phyloP scores from a whole-genome alignment of 257 asterid species.

The Solanum raphanifolium region DNA sequence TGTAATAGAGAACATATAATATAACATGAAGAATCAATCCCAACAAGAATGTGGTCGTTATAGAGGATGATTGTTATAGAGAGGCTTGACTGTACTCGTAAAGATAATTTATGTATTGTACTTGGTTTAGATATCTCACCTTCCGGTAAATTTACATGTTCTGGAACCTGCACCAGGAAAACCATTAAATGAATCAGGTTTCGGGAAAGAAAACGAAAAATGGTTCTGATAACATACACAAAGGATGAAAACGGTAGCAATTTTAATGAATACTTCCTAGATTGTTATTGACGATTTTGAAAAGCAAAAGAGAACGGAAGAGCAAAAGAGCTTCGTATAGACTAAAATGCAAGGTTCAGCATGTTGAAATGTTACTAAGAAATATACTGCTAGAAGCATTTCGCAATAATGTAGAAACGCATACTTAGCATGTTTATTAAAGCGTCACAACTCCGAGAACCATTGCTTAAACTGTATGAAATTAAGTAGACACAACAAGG shows the following conservation, averaged over 20 bases:
- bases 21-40: background rate
- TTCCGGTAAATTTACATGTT: slow-evolving; percentile 71
- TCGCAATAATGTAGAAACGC: background rate
- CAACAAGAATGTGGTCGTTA: background rate
- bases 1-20: background rate
- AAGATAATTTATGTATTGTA: background rate
- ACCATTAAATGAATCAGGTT: background rate
- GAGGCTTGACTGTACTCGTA: background rate
- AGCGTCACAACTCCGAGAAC: background rate
- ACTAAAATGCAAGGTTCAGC: background rate
- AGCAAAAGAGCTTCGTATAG: background rate
- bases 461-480: background rate
- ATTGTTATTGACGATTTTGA: background rate
- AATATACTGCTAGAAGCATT: background rate
- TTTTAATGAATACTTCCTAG: background rate
- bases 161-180: slow-evolving; percentile 52
- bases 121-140: slow-evolving; percentile 28
- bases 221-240: background rate
- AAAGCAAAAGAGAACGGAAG: background rate
- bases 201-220: background rate
- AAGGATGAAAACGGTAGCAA: background rate
- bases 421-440: background rate
- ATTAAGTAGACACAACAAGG: background rate
- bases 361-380: background rate
- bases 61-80: background rate